Base-by-base conservation (phyloP, 768 basidiomycete genomes). In the Panaeolus papilionaceus region DNA sequence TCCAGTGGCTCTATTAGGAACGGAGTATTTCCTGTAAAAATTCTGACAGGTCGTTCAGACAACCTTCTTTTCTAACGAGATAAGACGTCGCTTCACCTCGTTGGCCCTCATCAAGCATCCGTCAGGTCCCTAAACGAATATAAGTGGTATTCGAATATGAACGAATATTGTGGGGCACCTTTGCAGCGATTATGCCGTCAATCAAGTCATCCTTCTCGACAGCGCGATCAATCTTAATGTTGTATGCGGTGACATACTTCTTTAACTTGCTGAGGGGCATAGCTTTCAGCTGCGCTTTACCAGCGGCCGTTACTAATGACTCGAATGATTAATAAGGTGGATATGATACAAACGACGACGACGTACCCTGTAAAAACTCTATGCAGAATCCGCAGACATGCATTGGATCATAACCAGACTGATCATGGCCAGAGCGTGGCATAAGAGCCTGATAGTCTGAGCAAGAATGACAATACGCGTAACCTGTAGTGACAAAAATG, bases 141-240 rank as follows among this genome's bases (percentile, higher is more conserved):
- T 42, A 44, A 66, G 61, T 47, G 6, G 37, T 3, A 64, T 9
- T 38, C 51, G 26, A 62, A 42, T 7, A 49, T 39, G 63, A 45
- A 28, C 37, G 28, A 38, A 7, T 37, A 58, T 40, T 33, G 23
- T 40, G 1, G 61, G 49, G 33, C 73, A 92, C 92, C 72, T 82
- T 82, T 14, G 81, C 82, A 12, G 72, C 73, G 74, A 92, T 54
- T 58, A 92, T 85, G 45, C 82, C 86, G 63, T 92, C 89, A 44
- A 94, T 87, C 54, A 94, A 79, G 74, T 94, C 92, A 63, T 92
- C 89, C 77, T 94, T 94, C 76, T 94, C 93, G 16, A 93, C 81
- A 1, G 88, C 86, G 61, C 85, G 84, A 66, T 83, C 85, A 18
- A 86, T 82, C 64, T 81, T 79, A 70, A 94, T 91, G 66, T 88